These are phyloP conservation scores for Brettanomyces anomalus DNA, from an alignment of 805 yeast genomes.

Conservation along the genomic window DNA sequence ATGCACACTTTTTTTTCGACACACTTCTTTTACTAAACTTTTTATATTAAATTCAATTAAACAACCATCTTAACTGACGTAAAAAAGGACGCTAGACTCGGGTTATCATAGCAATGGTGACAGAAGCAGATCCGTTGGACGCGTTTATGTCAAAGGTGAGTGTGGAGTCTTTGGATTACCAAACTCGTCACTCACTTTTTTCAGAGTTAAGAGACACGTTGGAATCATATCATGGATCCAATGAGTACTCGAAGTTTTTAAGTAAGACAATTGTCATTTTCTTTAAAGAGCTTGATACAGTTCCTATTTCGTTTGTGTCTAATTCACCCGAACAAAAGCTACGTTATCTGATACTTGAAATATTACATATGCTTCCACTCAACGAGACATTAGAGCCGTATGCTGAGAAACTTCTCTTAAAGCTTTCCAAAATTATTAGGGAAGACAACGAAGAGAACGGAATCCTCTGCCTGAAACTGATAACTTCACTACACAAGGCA, in stretches of 20 bases:
- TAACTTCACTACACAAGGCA: slow-evolving; percentile 78
- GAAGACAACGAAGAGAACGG: slow-evolving; percentile 95
- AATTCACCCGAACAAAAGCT: slow-evolving; percentile 68
- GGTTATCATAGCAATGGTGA: neutral
- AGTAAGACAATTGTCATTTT: slow-evolving; percentile 63
- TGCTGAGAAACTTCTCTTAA: slow-evolving; percentile 49
- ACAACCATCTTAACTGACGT: neutral
- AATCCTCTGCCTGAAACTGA: slow-evolving; percentile 76
- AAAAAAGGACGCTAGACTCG: neutral
- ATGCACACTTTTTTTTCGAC: neutral
- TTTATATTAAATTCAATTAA: no score
- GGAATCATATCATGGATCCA: slow-evolving; percentile 72
- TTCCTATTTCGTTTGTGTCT: slow-evolving; percentile 64
- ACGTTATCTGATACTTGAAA: slow-evolving; percentile 67
- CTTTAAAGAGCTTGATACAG: slow-evolving; percentile 48
- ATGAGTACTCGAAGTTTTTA: slow-evolving; percentile 74
- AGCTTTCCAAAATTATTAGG: slow-evolving; percentile 49
- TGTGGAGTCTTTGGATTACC: slow-evolving; percentile 46
- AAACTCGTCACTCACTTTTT: slow-evolving; percentile 56
- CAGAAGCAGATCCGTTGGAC: slow-evolving; percentile 32
- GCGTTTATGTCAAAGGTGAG: slow-evolving; percentile 54
- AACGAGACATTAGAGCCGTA: slow-evolving; percentile 74
- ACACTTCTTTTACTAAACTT: neutral
- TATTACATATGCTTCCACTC: slow-evolving; percentile 71
- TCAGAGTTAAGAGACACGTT: slow-evolving; percentile 81